phyloP scores from a whole-genome alignment of 345 rosid genomes.

The Erucastrum elatum region DNA sequence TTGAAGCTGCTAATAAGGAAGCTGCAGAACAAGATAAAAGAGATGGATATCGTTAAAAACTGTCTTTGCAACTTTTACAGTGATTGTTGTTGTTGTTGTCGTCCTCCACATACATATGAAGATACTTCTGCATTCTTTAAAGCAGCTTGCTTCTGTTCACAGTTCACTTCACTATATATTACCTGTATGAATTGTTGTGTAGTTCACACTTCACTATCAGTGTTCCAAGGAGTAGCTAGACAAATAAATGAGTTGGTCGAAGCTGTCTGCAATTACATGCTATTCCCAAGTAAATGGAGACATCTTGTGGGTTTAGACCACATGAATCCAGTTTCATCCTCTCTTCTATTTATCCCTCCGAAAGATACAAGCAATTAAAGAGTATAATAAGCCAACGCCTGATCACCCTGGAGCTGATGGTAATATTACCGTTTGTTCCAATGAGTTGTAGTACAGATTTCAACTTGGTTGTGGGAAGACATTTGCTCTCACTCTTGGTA shows the following conservation, averaged over 20 bases:
- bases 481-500: conserved; percentile 4
- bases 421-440: not conserved
- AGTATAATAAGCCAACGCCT: no score
- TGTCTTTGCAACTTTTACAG: not conserved
- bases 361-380: not conserved
- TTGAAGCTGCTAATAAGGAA: conserved; percentile 86
- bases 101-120: conserved; percentile 20
- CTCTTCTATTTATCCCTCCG: not conserved
- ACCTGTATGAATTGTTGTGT: not conserved
- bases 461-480: conserved; percentile 4
- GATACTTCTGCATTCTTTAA: conserved; percentile 11
- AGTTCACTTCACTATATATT: not conserved
- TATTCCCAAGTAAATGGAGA: not conserved
- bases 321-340: not conserved
- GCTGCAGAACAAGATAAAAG: conserved; percentile 77
- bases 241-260: not conserved
- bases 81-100: conserved; percentile 10
- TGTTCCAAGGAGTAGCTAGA: not conserved
- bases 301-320: not conserved
- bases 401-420: not conserved
- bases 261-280: not conserved
- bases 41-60: conserved; percentile 63
- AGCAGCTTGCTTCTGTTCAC: conserved; percentile 12
- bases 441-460: not conserved
- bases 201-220: not conserved